Conservation (phyloP, 176 grass and related monocot genomes). For the Olyra latifolia region DNA sequence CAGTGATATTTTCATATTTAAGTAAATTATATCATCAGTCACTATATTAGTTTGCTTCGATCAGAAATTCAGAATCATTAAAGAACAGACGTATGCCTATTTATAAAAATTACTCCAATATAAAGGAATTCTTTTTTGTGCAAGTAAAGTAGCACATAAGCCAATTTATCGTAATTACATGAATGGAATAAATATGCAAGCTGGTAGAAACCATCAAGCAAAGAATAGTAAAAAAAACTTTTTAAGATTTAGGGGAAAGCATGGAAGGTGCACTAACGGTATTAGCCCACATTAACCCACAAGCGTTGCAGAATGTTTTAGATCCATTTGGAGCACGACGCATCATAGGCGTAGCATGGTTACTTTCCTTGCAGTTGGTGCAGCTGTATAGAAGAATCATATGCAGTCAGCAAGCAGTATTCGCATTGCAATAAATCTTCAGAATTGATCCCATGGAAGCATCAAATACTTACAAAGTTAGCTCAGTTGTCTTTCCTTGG, state of each 20-base stretch:
- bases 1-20: not conserved
- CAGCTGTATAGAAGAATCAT: constrained; percentile 29
- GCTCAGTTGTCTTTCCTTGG: constrained; percentile 14
- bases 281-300: constrained; percentile 47
- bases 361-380: constrained; percentile 39
- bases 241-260: not conserved
- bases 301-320: constrained; percentile 50
- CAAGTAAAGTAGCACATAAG: not conserved
- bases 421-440: not conserved
- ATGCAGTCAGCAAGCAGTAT: not conserved
- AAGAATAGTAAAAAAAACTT: not conserved
- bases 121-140: too few relatives aligned
- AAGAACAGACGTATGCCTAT: not conserved
- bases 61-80: not conserved
- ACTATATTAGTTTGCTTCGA: not conserved
- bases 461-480: constrained; percentile 21
- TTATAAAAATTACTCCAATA: too few relatives aligned
- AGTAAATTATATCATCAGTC: not conserved
- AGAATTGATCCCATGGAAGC: not conserved
- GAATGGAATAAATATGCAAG: not conserved
- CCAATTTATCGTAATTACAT: not conserved
- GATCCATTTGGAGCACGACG: constrained; percentile 45
- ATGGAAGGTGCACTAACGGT: constrained; percentile 4
- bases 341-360: constrained; percentile 48
- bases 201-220: not conserved